These are phyloP conservation scores for Drechslera avenae DNA, from an alignment of 2,329 filamentous ascomycete genomes.

Conservation along the genomic window DNA sequence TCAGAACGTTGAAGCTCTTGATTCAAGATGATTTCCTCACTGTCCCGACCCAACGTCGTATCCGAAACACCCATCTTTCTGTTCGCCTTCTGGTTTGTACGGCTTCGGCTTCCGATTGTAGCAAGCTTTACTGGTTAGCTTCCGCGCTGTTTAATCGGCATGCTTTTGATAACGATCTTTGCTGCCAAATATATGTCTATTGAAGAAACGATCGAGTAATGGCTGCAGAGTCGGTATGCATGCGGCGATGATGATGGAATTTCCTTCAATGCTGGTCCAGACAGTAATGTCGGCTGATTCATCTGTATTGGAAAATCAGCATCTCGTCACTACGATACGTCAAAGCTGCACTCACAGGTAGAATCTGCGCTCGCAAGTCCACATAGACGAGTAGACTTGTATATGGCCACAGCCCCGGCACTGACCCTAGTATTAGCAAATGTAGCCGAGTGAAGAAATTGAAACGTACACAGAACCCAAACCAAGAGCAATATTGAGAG, in stretches of 20 bases:
- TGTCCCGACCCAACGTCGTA: no score
- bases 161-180: no score
- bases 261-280: slow-evolving; percentile 6
- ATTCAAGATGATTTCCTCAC: no score
- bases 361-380: slow-evolving; percentile 2
- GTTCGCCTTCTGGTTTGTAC: no score
- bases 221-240: slow-evolving; percentile 3
- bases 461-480: slow-evolving; percentile 1
- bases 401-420: not conserved
- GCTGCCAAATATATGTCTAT: no score
- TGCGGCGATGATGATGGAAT: slow-evolving; percentile 5
- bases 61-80: no score
- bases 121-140: no score
- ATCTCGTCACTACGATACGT: no score
- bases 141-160: no score
- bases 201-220: not conserved
- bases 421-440: not conserved
- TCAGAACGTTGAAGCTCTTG: no score
- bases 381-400: not conserved
- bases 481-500: not conserved
- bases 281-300: slow-evolving; percentile 1
- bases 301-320: not conserved
- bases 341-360: not conserved
- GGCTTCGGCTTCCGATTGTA: no score
- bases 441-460: not conserved